phyloP scores from a whole-genome alignment of 192 early-diverging fungal species.

The Spizellomyces sp. region DNA sequence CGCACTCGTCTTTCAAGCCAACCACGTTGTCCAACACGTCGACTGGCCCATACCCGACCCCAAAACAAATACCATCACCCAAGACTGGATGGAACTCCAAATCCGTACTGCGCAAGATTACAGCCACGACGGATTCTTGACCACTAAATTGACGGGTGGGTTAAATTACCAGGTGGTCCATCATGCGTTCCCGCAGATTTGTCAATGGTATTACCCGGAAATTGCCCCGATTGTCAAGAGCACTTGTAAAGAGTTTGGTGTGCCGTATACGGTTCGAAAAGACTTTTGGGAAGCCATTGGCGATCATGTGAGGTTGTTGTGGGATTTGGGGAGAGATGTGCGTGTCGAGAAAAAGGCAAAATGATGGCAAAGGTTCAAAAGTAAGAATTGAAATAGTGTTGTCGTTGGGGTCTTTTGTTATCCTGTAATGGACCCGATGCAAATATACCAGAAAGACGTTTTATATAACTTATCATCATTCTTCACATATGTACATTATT shows the following conservation, averaged over 20 bases:
- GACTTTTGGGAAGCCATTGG: conserved; percentile 17
- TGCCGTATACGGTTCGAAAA: conserved; percentile 39
- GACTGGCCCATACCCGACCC: conserved; percentile 58
- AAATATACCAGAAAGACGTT: too few relatives aligned
- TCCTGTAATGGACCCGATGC: too few relatives aligned
- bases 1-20: conserved; percentile 60
- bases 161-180: conserved; percentile 78
- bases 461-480: too few relatives aligned
- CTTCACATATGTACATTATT: too few relatives aligned
- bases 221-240: conserved; percentile 51
- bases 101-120: conserved; percentile 70
- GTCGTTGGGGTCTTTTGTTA: too few relatives aligned
- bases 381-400: too few relatives aligned
- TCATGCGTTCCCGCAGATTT: conserved; percentile 71
- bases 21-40: conserved; percentile 61
- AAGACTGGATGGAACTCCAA: conserved; percentile 66
- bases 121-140: conserved; percentile 46
- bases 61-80: conserved; percentile 41
- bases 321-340: conserved; percentile 9
- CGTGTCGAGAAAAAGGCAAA: too few relatives aligned
- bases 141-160: conserved; percentile 68
- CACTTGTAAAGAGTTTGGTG: conserved; percentile 52
- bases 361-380: too few relatives aligned
- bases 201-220: conserved; percentile 58
- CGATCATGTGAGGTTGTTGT: conserved; percentile 21